Base-by-base conservation (phyloP, 2,329 filamentous ascomycete genomes). In the Diaporthe vaccinii region DNA sequence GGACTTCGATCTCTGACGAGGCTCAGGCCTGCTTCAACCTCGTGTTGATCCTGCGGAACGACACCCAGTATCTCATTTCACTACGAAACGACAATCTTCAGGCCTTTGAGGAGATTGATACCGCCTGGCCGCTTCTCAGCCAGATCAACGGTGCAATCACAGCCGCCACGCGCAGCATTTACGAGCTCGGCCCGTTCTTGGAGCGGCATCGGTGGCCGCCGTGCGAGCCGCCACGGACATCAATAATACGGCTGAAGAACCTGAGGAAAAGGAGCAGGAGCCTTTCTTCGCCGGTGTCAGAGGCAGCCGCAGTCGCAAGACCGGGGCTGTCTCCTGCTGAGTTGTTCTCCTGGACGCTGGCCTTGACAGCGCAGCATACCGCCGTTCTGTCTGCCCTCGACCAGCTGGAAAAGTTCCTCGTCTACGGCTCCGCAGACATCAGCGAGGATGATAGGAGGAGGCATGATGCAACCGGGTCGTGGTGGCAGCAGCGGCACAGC, bases 181-280 rank as follows among this genome's bases (percentile, higher is more conserved):
- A 71, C n/a, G 73, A 76, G 58, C 69, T 76, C 20, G 75, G 75
- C 8, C 75, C 75, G n/a, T 76, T 76, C 34, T 31, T 76, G n/a
- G 75, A 76, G 28, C 67, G 57, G 46, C 69, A 73, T 44, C 49
- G 75, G 31, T 76, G 75, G 75, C 73, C 75, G 14, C 25, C 49
- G 6, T 31, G 20, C 4, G 36, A 57, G 58, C 57, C 61, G 31
- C 53, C 72, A 31, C 49, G 62, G 46, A 34, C 34, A 28, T 55
- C 73, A 41, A 51, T 53, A 53, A 65, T 73, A 57, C 58, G 71
- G 46, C 46, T 73, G 46, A 73, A 73, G 36, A 44, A 41, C 20
- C 46, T 73, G 25, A 73, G 71, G 59, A 73, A 65, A 44, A 55
- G 71, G 49, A 57, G 58, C 58, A 73, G 58, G 46, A 73, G 71